A percentile compares a stretch with the other conserved stretches of the same genome.
Evolutionary conservation across 352 stramenopile genomes (phyloP).

Genomic region (Pythium periplocum): DNA sequence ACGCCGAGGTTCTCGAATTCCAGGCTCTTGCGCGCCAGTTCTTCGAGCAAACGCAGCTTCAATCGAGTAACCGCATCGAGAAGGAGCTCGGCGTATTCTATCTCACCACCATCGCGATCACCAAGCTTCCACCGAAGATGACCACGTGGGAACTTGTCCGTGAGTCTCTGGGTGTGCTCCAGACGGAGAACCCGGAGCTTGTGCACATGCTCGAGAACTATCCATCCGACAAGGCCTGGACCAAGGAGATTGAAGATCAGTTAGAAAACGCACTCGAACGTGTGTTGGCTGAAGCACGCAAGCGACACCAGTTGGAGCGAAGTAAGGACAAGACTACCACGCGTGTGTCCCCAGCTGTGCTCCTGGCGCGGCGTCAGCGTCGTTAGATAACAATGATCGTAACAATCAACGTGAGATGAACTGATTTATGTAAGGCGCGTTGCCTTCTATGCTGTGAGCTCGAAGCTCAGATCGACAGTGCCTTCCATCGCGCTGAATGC

Average conservation of each 20-base stretch:
- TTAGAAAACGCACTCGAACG: conserved; percentile 27
- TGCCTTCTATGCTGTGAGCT: conserved; percentile 3
- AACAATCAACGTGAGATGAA: too few species aligned
- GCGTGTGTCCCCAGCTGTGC: too few species aligned
- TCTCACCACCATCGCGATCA: conserved; percentile 41
- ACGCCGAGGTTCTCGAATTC: conserved; percentile 65
- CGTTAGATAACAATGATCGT: too few species aligned
- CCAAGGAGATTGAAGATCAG: conserved; percentile 41
- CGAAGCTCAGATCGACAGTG: conserved; percentile 49
- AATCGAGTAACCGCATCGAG: conserved; percentile 19
- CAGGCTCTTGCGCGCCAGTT: conserved; percentile 69
- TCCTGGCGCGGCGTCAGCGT: too few species aligned
- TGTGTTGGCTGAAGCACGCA: conserved; percentile 28
- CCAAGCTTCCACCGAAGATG: conserved; percentile 34
- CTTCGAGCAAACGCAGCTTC: conserved; percentile 49
- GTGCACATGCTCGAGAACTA: conserved; percentile 47
- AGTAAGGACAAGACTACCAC: conserved; percentile 13
- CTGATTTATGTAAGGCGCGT: not conserved
- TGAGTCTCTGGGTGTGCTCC: conserved; percentile 25
- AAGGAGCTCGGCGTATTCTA: conserved; percentile 57
- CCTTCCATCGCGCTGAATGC: conserved; percentile 55
- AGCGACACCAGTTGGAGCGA: conserved; percentile 26
- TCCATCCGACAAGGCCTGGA: conserved; percentile 43
- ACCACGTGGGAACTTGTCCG: conserved; percentile 47
- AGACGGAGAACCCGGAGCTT: conserved; percentile 39